These are phyloP conservation scores for Fusarium euwallaceae DNA, from an alignment of 2,329 filamentous ascomycete species.

Conservation along the genomic window DNA sequence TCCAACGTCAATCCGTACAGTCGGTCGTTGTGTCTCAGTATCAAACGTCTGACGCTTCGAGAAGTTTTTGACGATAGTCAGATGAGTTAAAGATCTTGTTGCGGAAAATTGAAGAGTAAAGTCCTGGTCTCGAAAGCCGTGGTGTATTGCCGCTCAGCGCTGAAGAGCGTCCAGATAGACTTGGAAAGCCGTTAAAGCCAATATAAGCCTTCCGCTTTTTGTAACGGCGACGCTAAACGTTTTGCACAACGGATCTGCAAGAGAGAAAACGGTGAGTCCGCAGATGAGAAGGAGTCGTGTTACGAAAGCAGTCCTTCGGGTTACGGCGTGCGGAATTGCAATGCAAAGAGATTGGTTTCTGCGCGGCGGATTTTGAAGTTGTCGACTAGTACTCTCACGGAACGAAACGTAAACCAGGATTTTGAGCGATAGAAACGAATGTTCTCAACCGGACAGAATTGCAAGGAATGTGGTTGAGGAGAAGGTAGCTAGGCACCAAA, in stretches of 20 bases:
- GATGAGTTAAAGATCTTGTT: constrained; percentile 25
- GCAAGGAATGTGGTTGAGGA: constrained; percentile 40
- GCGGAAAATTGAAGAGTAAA: constrained; percentile 10
- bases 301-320: constrained; percentile 24
- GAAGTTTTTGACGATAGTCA: constrained; percentile 16
- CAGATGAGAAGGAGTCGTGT: constrained; percentile 13
- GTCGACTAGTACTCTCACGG: constrained; percentile 2
- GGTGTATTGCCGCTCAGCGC: constrained; percentile 13
- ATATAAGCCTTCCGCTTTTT: constrained; percentile 15
- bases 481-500: constrained; percentile 17
- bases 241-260: constrained; percentile 20
- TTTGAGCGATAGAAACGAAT: constrained; percentile 36
- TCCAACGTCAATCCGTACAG: constrained; percentile 20
- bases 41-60: constrained; percentile 37
- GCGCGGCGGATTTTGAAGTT: neutral
- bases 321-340: constrained; percentile 23
- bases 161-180: constrained; percentile 23
- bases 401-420: constrained; percentile 3
- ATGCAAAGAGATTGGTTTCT: constrained; percentile 16
- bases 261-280: constrained; percentile 10
- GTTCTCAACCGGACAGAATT: constrained; percentile 31
- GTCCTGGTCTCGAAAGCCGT: constrained; percentile 8
- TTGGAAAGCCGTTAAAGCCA: constrained; percentile 31
- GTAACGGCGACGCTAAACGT: constrained; percentile 27
- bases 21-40: constrained; percentile 41